These are phyloP conservation scores for Huiozyma sinensis DNA, from an alignment of 805 yeast species.

Conservation along the genomic window DNA sequence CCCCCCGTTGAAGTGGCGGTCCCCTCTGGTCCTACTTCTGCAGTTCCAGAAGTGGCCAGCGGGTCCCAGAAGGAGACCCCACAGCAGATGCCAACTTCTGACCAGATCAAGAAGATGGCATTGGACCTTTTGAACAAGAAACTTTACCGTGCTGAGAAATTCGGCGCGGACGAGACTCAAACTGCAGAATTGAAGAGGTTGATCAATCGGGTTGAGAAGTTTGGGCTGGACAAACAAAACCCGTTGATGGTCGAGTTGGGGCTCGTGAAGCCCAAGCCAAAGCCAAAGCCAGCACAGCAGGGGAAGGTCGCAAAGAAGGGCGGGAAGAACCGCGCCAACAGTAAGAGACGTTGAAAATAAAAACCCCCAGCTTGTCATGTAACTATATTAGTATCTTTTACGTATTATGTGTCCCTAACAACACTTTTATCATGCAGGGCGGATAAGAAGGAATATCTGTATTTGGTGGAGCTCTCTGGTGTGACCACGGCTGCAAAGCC, in stretches of 20 bases:
- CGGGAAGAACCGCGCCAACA: slow-evolving; percentile 2
- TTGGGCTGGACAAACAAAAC: slow-evolving; percentile 65
- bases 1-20: background rate
- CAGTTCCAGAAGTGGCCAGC: background rate
- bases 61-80: background rate
- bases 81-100: slow-evolving; percentile 34
- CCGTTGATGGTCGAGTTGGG: slow-evolving; percentile 62
- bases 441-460: background rate
- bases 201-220: slow-evolving; percentile 49
- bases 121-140: slow-evolving; percentile 57
- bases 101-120: slow-evolving; percentile 60
- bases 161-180: slow-evolving; percentile 55
- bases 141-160: slow-evolving; percentile 64
- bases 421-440: too few species aligned
- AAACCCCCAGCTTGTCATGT: too few species aligned
- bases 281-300: slow-evolving; percentile 4
- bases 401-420: too few species aligned
- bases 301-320: background rate
- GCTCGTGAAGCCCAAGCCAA: slow-evolving; percentile 27
- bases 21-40: background rate
- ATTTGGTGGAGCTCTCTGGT: slow-evolving; percentile 1
- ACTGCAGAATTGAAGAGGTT: slow-evolving; percentile 51
- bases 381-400: too few species aligned
- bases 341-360: slow-evolving; percentile 4
- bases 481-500: background rate